These are phyloP conservation scores for Naganishia friedmannii DNA, from an alignment of 768 basidiomycete species.

Conservation along the genomic window DNA sequence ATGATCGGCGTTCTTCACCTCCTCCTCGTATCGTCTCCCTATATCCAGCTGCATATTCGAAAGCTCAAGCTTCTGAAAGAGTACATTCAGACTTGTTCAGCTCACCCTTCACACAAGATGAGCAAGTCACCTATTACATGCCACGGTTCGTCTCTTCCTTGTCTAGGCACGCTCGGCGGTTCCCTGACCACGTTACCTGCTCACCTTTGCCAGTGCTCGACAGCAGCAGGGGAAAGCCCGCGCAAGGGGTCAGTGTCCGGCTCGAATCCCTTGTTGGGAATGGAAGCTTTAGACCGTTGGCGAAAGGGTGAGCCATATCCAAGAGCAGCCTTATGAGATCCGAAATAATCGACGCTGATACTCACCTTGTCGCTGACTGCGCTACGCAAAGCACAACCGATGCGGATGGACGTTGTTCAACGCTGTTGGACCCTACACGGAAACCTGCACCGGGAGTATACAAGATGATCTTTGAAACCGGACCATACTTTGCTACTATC, in stretches of 20 bases:
- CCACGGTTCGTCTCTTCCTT: constrained; percentile 61
- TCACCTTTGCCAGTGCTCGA: constrained; percentile 67
- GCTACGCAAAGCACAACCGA: constrained; percentile 63
- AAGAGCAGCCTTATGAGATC: background rate
- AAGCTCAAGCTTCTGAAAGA: too few species aligned
- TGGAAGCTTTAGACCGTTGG: constrained; percentile 58
- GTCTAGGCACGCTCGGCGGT: background rate
- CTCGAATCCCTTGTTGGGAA: constrained; percentile 58
- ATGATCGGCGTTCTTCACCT: too few species aligned
- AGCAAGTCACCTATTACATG: constrained; percentile 78
- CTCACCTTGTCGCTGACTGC: background rate
- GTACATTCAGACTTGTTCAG: background rate
- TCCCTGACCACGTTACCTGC: background rate
- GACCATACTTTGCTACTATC: constrained; percentile 70
- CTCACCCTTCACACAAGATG: constrained; percentile 34
- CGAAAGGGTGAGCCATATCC: constrained; percentile 59
- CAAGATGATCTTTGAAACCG: constrained; percentile 80
- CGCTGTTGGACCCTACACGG: constrained; percentile 62
- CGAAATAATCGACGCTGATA: constrained; percentile 10
- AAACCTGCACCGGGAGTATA: constrained; percentile 65
- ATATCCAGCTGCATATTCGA: too few species aligned
- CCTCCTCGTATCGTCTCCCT: too few species aligned
- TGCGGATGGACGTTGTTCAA: constrained; percentile 74
- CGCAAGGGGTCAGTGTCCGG: constrained; percentile 63
- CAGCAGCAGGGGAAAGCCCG: constrained; percentile 77